Conservation (phyloP, 495 filamentous ascomycete species). For the Lasiosphaeria ovina region DNA sequence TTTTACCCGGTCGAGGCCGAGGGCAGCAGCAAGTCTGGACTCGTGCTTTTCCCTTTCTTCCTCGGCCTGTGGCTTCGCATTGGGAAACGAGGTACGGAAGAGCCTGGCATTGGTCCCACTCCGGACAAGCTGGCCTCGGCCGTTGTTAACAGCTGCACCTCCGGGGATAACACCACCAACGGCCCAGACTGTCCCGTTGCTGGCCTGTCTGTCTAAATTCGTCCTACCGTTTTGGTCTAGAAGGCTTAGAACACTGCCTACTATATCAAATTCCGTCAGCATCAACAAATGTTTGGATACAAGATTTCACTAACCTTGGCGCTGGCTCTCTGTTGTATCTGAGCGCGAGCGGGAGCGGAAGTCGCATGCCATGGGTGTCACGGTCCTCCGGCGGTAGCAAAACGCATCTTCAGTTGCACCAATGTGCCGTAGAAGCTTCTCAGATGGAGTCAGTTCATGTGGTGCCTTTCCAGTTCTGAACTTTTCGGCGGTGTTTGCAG, state of each 20-base stretch:
- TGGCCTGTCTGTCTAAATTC: constrained; percentile 46
- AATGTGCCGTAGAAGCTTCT: constrained; percentile 60
- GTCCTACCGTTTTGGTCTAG: constrained; percentile 25
- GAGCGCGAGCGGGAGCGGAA: constrained; percentile 27
- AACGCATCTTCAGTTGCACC: constrained; percentile 66
- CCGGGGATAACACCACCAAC: constrained; percentile 66
- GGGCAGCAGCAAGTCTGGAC: constrained; percentile 73
- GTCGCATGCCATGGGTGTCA: constrained; percentile 34
- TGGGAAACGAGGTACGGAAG: constrained; percentile 67
- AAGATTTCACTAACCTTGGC: constrained; percentile 19
- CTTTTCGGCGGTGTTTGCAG: constrained; percentile 43
- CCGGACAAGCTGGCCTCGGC: constrained; percentile 58
- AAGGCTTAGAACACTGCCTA: constrained; percentile 39
- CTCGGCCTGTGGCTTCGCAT: constrained; percentile 39
- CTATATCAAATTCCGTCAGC: constrained; percentile 14
- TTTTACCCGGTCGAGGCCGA: constrained; percentile 71
- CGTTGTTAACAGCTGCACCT: constrained; percentile 55
- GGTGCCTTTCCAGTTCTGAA: constrained; percentile 66
- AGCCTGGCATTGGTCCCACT: constrained; percentile 74
- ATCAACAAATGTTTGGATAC: neutral
- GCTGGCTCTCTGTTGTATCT: constrained; percentile 31
- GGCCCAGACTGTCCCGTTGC: constrained; percentile 73
- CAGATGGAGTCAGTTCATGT: constrained; percentile 56
- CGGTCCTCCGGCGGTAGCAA: constrained; percentile 43
- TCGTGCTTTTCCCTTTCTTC: constrained; percentile 68